Percentiles rank a stretch among this genome's conserved stretches.
Conservation (phyloP, 176 grass and related monocot genomes). For the Oryza australiensis region DNA sequence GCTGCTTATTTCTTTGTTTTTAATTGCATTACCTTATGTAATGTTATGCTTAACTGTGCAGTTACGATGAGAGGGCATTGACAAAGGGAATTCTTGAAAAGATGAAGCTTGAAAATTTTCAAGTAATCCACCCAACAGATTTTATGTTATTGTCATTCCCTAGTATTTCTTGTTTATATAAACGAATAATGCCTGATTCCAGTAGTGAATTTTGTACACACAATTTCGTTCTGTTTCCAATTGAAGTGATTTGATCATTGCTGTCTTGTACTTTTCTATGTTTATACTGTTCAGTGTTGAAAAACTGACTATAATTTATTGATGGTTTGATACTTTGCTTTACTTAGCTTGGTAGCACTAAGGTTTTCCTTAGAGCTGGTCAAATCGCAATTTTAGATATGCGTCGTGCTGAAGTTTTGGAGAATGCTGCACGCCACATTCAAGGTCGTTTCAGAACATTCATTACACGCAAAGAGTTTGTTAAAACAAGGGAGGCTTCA, state of each 20-base stretch:
- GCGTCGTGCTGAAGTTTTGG: slow-evolving; percentile 87
- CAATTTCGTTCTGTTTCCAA: slow-evolving; percentile 6
- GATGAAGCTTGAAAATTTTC: slow-evolving; percentile 89
- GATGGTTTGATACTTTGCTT: slow-evolving; percentile 16
- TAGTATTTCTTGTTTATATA: slow-evolving; percentile 21
- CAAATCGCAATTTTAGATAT: slow-evolving; percentile 91
- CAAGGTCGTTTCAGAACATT: slow-evolving; percentile 81
- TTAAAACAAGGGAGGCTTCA: slow-evolving; percentile 63
- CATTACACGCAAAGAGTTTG: slow-evolving; percentile 58
- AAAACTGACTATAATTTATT: slow-evolving; percentile 4
- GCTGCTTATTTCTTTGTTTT: not conserved
- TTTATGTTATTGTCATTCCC: slow-evolving; percentile 10
- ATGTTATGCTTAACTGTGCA: slow-evolving; percentile 38
- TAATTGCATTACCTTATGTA: not conserved
- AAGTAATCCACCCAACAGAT: slow-evolving; percentile 54
- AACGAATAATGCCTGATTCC: not conserved
- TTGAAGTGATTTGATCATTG: slow-evolving; percentile 27
- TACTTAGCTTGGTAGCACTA: slow-evolving; percentile 79
- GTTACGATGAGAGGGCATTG: slow-evolving; percentile 73
- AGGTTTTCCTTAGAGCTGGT: slow-evolving; percentile 92
- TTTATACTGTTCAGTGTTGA: not conserved
- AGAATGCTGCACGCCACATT: slow-evolving; percentile 81
- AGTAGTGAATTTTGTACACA: not conserved
- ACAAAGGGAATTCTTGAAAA: slow-evolving; percentile 80
- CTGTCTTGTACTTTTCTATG: not conserved